Conservation (phyloP, 352 stramenopile species). For the Phytophthora vignae region DNA sequence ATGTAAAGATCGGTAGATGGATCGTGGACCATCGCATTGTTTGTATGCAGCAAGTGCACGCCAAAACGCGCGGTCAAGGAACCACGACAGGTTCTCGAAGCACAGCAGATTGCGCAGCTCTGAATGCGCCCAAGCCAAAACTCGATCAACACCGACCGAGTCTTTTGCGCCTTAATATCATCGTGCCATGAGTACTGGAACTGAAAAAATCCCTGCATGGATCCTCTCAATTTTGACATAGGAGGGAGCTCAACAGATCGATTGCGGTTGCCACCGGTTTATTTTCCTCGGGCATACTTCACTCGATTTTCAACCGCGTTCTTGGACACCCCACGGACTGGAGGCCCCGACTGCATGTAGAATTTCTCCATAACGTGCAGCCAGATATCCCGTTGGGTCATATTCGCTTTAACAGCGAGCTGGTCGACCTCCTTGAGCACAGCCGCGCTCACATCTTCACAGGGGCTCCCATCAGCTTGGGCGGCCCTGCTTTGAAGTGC, state of each 20-base stretch:
- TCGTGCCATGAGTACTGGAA: slow-evolving; percentile 15
- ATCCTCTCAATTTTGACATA: slow-evolving; percentile 8
- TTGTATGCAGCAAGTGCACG: slow-evolving; percentile 6
- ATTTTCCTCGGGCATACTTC: background rate
- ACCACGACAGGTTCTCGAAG: slow-evolving; percentile 11
- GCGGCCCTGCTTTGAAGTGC: background rate
- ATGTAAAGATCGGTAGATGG: slow-evolving; percentile 1
- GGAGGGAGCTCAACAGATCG: background rate
- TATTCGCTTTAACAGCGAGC: slow-evolving; percentile 6
- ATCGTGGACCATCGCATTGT: slow-evolving; percentile 7
- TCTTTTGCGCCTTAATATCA: slow-evolving; percentile 8
- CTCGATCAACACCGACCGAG: background rate
- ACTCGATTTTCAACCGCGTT: background rate
- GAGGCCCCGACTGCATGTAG: slow-evolving; percentile 6
- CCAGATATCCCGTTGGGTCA: slow-evolving; percentile 7
- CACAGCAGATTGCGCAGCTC: slow-evolving; percentile 12
- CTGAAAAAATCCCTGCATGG: background rate
- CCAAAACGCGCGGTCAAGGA: slow-evolving; percentile 7
- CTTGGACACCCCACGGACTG: slow-evolving; percentile 2
- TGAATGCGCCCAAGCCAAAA: background rate
- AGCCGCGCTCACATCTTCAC: background rate
- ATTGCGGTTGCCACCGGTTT: slow-evolving; percentile 5
- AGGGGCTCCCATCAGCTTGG: background rate
- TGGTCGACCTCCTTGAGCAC: slow-evolving; percentile 3
- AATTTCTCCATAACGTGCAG: background rate